phyloP scores from a whole-genome alignment of 1,284 basidiomycete genomes.

The Ganoderma meredithae region DNA sequence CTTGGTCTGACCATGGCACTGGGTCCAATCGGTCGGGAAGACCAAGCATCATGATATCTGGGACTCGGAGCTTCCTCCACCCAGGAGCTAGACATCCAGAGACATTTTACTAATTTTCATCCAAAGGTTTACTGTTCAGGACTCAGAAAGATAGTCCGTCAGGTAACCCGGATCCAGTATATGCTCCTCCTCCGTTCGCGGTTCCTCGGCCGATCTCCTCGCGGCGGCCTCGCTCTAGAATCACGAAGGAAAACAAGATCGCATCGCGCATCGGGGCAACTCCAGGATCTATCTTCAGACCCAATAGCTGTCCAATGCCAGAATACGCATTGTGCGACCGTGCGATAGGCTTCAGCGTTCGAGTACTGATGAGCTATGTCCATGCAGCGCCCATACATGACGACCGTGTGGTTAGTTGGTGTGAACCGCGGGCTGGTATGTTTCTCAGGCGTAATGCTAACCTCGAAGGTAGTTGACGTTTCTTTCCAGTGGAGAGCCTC shows the following conservation, averaged over 20 bases:
- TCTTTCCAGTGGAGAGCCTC: constrained; percentile 10
- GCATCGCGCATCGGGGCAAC: constrained; percentile 4
- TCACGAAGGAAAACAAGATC: constrained; percentile 8
- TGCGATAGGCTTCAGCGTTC: background rate
- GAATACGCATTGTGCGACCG: constrained; percentile 1
- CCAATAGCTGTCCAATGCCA: background rate
- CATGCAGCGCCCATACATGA: background rate
- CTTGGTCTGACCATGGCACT: too few relatives aligned
- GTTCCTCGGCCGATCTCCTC: background rate
- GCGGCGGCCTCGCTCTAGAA: background rate
- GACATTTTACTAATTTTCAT: background rate
- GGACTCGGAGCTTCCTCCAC: too few relatives aligned
- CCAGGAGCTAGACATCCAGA: too few relatives aligned
- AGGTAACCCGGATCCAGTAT: background rate
- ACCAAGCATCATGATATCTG: too few relatives aligned
- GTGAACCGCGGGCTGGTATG: background rate
- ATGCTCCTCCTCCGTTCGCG: background rate
- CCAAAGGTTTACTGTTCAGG: background rate
- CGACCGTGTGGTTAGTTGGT: background rate
- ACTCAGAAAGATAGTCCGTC: background rate
- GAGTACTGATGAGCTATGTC: background rate
- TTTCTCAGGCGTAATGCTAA: background rate
- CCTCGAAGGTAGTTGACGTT: constrained; percentile 9
- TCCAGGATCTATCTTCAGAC: background rate
- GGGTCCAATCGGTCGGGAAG: too few relatives aligned